Evolutionary conservation across 306 rosid species (phyloP), one percentile per base, ranked within the genome.

Genomic region (Coriaria nepalensis): DNA sequence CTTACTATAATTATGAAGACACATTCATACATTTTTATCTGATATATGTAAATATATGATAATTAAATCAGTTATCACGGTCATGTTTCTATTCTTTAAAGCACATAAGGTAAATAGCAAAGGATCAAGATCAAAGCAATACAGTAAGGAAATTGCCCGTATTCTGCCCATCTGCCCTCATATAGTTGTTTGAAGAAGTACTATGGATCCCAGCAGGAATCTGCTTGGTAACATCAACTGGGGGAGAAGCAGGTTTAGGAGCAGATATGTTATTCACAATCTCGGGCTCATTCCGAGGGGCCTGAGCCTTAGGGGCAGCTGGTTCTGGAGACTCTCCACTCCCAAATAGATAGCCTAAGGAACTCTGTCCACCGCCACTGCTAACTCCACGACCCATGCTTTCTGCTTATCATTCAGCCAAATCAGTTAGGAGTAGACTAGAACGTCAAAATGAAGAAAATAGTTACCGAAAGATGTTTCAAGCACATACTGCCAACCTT

Each of bases 281-380:
- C 51, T 20, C 77, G 36, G 5, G 78, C 73, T 77, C 72, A 20
- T 6, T 55, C 40, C 66, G 57, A 47, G 78, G 74, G 56, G 78
- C 63, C 53, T 44, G 81, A 47, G 76, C 68, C 48, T 68, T 50
- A 53, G 68, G 63, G 10, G 63, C 40, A 49, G 59, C 82, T 0
- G 82, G 79, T 41, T 75, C 76, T 35, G 92, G 95, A 68, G 85
- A 69, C 70, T 84, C 97, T 62, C 92, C 97, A 59, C 75, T 56
- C 6, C 97, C 97, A 73, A 90, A 90, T 68, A 90, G 94, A 73
- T 90, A 90, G n/a, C 86, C 92, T 80, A 90, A 63, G 6, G 97
- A 90, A 74, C 97, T 90, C 72, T 84, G 95, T 45, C 97, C 97
- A 45, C 97, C 97, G 56, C 97, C 97, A 13, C 93, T 75, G 83